phyloP scores from a whole-genome alignment of 2,329 filamentous ascomycete genomes.

The Aquanectria penicillioides region DNA sequence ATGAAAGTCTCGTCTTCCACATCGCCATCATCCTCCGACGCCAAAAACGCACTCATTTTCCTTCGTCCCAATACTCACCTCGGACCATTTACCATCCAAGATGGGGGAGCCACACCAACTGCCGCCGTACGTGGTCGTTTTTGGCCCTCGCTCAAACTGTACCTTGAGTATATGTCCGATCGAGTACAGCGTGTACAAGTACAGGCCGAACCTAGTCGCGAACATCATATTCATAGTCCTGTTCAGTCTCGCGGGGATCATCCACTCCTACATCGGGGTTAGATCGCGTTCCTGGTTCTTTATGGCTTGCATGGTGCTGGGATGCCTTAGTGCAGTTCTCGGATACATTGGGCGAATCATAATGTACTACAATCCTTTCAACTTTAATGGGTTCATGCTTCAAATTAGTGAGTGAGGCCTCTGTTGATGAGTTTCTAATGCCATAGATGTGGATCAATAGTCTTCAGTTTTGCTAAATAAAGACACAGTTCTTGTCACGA shows the following conservation, averaged over 20 bases:
- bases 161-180: not conserved
- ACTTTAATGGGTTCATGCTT: constrained; percentile 65
- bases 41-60: not conserved
- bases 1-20: too few species aligned
- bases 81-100: not conserved
- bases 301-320: constrained; percentile 57
- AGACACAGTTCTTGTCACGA: constrained; percentile 57
- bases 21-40: not conserved
- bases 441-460: not conserved
- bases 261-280: constrained; percentile 51
- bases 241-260: constrained; percentile 54
- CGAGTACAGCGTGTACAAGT: constrained; percentile 51
- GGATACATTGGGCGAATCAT: constrained; percentile 68
- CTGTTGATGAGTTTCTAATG: too few species aligned
- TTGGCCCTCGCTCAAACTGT: not conserved
- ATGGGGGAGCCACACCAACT: not conserved
- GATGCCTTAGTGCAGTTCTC: constrained; percentile 63
- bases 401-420: constrained; percentile 56
- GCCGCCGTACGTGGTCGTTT: not conserved
- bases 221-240: constrained; percentile 52
- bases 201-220: constrained; percentile 52
- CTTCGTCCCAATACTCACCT: not conserved
- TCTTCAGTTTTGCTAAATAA: too few species aligned
- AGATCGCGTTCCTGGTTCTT: constrained; percentile 52
- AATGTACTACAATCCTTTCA: constrained; percentile 64